Percentiles rank a stretch among this genome's conserved stretches.
Evolutionary conservation across 2,329 filamentous ascomycete genomes (phyloP).

Genomic region (Fusarium sterilihyphosum): DNA sequence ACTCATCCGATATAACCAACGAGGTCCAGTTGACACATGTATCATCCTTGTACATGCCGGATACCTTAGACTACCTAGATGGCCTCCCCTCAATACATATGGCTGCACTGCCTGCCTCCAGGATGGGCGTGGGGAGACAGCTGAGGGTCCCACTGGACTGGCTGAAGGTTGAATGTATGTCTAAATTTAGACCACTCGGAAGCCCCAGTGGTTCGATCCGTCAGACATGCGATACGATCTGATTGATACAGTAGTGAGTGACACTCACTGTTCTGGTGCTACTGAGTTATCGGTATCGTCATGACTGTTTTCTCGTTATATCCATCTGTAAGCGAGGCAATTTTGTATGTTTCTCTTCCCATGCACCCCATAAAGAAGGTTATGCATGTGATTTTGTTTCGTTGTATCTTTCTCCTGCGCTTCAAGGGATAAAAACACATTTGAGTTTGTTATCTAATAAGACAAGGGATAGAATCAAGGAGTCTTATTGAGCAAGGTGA

Average conservation of each 20-base stretch:
- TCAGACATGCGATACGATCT: slow-evolving; percentile 5
- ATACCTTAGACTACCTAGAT: not conserved
- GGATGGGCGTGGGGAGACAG: slow-evolving; percentile 19
- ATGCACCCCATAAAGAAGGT: not conserved
- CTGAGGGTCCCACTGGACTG: slow-evolving; percentile 18
- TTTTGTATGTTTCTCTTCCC: not conserved
- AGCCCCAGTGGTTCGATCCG: slow-evolving; percentile 10
- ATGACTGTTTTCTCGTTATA: not conserved
- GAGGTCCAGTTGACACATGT: not conserved
- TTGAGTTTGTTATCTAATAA: not conserved
- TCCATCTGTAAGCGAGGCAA: not conserved
- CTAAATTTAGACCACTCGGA: slow-evolving; percentile 32
- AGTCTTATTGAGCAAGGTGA: not conserved
- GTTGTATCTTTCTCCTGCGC: slow-evolving; percentile 3
- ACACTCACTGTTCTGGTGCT: not conserved
- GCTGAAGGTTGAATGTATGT: slow-evolving; percentile 14
- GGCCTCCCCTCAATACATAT: not conserved
- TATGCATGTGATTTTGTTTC: not conserved
- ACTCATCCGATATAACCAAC: not conserved
- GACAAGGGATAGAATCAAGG: not conserved
- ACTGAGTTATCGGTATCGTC: not conserved
- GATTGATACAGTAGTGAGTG: not conserved
- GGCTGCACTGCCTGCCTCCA: slow-evolving; percentile 7
- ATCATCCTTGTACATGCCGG: not conserved
- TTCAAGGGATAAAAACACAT: not conserved